Evolutionary conservation across 176 grass and related monocot genomes (phyloP), one percentile per base, ranked within the genome.

Genomic region (Puya raimondii): DNA sequence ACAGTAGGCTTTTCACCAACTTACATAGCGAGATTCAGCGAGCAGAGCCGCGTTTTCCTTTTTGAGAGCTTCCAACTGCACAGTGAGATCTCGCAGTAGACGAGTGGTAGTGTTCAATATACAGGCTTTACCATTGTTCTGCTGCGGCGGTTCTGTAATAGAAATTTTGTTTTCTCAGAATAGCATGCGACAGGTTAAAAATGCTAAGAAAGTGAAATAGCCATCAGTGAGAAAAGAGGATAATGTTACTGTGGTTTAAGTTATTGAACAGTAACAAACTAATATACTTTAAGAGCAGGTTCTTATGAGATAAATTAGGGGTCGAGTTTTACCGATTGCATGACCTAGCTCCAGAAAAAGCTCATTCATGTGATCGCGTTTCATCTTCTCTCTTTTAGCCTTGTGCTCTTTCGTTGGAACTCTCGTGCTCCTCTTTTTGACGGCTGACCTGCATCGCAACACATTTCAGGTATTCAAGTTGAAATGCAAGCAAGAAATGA

Each of bases 101-200:
- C 75, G 75, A 69, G 75, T 69, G 27, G 75, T 42, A 59, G 68
- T 66, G 61, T 49, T 66, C 51, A 77, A 59, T 69, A 77, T 77
- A 77, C 33, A 69, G n/a, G 75, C 75, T 69, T 77, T 77, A 21
- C 75, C 75, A 69, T 77, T 77, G 49, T 59, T 77, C 33, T 69
- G 17, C 51, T 42, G 52, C 10, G 17, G 23, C 49, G 65, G 12
- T 69, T 69, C 75, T 77, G 66, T 18, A 59, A 20, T 18, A 59
- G 54, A 61, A 22, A 61, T 61, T 6, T 22, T n/a, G 21, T 61
- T 18, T 10, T 18, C 21, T 2, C 10, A 20, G 56, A 61, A 61
- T 61, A 61, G 17, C 21, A 61, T 18, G 21, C 10, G 21, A 61
- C 14, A 22, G 10, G 16, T 61, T 22, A n/a, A 61, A 18, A 18